Base-by-base conservation (phyloP, 1,284 basidiomycete genomes). In the Hortiboletus rubellus region DNA sequence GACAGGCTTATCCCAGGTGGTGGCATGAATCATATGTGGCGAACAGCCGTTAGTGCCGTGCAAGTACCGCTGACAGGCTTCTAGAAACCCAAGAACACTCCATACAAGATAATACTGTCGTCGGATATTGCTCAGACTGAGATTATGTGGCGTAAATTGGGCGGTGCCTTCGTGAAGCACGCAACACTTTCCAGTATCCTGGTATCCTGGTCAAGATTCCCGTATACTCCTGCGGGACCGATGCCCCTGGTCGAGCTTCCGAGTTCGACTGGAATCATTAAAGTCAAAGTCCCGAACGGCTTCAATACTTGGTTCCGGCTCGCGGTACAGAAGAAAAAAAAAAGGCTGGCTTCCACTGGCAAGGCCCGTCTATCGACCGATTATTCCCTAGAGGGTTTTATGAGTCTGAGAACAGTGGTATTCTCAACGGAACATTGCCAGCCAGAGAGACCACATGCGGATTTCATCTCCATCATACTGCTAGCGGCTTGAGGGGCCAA, bases 321-420 rank as follows among this genome's bases (percentile, higher is more conserved):
- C 34, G 44, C 31, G 43, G 46, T 12, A 30, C 9, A 6, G 10
- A 30, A 22, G 45, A 46, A 54, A 14, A n/a, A 55, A 55, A 34
- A 12, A 31, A 14, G 5, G n/a, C 37, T 7, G 34, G 18, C 18
- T 17, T 46, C 33, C 30, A 40, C 27, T 46, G 41, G 17, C 14
- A 15, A 27, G 31, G 18, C 10, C 22, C 42, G 24, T 46, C 17
- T 31, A 14, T 36, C 7, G 18, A 27, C 22, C 18, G 33, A 42
- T 41, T 42, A 43, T 38, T 41, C 8, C 46, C 33, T 24, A 18
- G 7, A 22, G 33, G 34, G 45, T 37, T 46, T 55, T 53, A 64
- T 61, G 58, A 66, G 31, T 62, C 47, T 59, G 58, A 38, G 61
- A 60, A 59, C 3, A 9, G 14, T n/a, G 33, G 6, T 24, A 10